phyloP scores from a whole-genome alignment of 2,329 filamentous ascomycete genomes.

The Fusarium sp. region DNA sequence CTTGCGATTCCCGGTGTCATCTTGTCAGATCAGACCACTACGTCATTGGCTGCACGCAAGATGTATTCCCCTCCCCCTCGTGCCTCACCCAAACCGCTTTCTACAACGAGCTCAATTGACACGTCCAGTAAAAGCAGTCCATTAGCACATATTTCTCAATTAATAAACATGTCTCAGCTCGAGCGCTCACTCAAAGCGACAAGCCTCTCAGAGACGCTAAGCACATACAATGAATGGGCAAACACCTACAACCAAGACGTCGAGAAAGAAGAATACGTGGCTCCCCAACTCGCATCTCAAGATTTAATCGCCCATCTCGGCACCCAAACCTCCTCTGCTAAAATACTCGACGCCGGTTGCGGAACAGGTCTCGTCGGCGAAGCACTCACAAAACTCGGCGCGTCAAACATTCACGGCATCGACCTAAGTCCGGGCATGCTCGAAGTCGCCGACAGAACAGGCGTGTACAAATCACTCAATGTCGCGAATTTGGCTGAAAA shows the following conservation, averaged over 20 bases:
- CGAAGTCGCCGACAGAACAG: constrained; percentile 54
- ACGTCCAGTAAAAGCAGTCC: fast-evolving
- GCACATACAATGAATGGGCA: constrained; percentile 44
- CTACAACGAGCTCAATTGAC: no score
- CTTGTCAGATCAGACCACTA: background rate
- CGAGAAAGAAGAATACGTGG: constrained; percentile 51
- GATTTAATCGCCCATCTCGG: constrained; percentile 39
- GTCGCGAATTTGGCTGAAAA: constrained; percentile 55
- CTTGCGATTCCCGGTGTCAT: background rate
- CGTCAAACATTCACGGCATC: constrained; percentile 56
- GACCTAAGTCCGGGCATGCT: constrained; percentile 63
- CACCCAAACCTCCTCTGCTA: background rate
- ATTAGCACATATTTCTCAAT: fast-evolving
- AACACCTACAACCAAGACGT: constrained; percentile 42
- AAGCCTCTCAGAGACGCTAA: constrained; percentile 4
- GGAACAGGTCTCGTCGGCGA: constrained; percentile 62
- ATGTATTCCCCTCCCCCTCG: no score
- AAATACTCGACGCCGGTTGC: constrained; percentile 61
- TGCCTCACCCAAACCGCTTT: fast-evolving
- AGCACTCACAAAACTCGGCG: constrained; percentile 52
- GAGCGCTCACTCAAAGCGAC: constrained; percentile 15
- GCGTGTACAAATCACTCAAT: constrained; percentile 54
- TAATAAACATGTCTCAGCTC: constrained; percentile 1
- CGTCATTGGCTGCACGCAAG: background rate
- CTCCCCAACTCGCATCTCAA: constrained; percentile 50